phyloP scores from a whole-genome alignment of 1,284 basidiomycete species.

The Leccinum ponderosum region DNA sequence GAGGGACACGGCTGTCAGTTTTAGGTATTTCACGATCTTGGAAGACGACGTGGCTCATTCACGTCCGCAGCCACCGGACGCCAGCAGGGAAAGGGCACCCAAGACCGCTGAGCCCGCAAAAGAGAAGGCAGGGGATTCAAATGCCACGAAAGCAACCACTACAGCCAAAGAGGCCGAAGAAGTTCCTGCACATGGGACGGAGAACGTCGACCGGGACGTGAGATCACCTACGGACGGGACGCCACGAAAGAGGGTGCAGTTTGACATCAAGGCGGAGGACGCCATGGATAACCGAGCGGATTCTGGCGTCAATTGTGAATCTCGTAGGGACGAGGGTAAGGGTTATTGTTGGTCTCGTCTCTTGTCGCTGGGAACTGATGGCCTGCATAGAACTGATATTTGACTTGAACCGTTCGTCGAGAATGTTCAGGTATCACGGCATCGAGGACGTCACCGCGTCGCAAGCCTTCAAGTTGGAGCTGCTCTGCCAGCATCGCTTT shows the following conservation, averaged over 20 bases:
- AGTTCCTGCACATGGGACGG: slow-evolving; percentile 7
- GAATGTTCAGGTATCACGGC: slow-evolving; percentile 33
- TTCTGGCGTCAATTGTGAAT: slow-evolving; percentile 34
- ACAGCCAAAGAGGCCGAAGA: slow-evolving; percentile 13
- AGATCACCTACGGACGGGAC: slow-evolving; percentile 21
- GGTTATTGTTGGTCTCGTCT: neutral
- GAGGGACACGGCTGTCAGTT: slow-evolving; percentile 67
- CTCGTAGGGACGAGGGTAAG: slow-evolving; percentile 40
- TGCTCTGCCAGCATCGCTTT: slow-evolving; percentile 56
- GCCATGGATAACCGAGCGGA: slow-evolving; percentile 45
- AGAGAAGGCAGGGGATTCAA: slow-evolving; percentile 10
- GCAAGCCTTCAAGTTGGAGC: slow-evolving; percentile 28
- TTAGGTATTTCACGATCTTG: slow-evolving; percentile 59
- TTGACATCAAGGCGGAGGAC: slow-evolving; percentile 62
- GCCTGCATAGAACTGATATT: slow-evolving; percentile 60
- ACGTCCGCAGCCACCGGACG: slow-evolving; percentile 22
- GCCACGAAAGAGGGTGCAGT: slow-evolving; percentile 67
- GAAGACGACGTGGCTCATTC: slow-evolving; percentile 54
- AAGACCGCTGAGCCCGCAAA: slow-evolving; percentile 17
- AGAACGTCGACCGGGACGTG: slow-evolving; percentile 16
- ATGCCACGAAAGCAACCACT: slow-evolving; percentile 11
- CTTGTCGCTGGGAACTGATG: slow-evolving; percentile 11
- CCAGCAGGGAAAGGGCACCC: slow-evolving; percentile 13
- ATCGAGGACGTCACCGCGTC: slow-evolving; percentile 33
- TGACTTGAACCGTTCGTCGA: slow-evolving; percentile 59